Evolutionary conservation across 148 eudicot genomes (phyloP), one percentile per base, ranked within the genome.

Genomic region (Polygonum maritimum): DNA sequence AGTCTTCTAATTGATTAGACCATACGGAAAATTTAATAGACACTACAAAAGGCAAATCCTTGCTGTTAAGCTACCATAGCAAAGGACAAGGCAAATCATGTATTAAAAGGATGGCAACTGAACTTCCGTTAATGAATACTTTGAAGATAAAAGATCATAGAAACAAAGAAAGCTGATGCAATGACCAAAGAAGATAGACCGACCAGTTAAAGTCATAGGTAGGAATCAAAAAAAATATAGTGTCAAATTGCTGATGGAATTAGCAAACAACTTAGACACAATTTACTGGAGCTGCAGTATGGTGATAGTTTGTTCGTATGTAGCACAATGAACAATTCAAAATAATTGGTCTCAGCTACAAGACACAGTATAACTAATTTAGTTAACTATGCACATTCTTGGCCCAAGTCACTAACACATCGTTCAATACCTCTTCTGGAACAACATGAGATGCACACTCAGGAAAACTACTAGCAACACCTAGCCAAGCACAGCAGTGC

Each of bases 401-500:
- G 44, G 36, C 44, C 71, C 71, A 4, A 67, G 45, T 36, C 71
- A 16, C 71, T 67, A 67, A 39, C 58, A 69, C 38, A 71, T 31
- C 48, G 67, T 72, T 40, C 36, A 74, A 78, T 90, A 95, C 99
- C 99, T 95, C 99, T 80, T 95, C 99, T 2, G 99, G 93, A 80
- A 95, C 99, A 83, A 95, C 86, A 48, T 83, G 87, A 49, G 98
- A 95, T 74, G 99, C 97, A 86, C 98, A 89, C 81, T 95, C 98
- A 1, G 99, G 99, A 79, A 95, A 95, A 83, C 99, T 89, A 85
- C 99, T 95, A 75, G 99, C 99, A 85, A 95, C 94, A 81, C 99
- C 98, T 78, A 95, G 97, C 99, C 99, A 95, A 35, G 98, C 99
- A 86, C 98, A 95, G 82, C 99, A 95, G 81, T 95, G 99, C 73